phyloP scores from a whole-genome alignment of 2,329 filamentous ascomycete species.

The Botrytis hyacinthi region DNA sequence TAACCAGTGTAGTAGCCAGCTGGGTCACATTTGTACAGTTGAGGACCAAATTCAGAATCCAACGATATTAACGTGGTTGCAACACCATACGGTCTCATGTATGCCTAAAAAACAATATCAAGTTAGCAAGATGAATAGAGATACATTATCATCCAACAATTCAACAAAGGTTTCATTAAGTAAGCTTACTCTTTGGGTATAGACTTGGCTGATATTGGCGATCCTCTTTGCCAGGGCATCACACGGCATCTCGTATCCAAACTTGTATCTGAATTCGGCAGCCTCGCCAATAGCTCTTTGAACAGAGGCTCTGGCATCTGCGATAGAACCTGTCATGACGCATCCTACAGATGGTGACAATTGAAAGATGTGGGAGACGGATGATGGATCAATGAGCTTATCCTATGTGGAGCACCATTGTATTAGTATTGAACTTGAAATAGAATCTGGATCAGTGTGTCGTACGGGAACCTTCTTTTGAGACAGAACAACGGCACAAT shows the following conservation, averaged over 20 bases:
- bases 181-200: constrained; percentile 82
- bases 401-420: constrained; percentile 57
- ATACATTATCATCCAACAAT: constrained; percentile 37
- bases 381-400: constrained; percentile 97
- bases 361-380: constrained; percentile 96
- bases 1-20: constrained; percentile 98
- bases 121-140: constrained; percentile 24
- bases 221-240: constrained; percentile 94
- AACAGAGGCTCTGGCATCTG: constrained; percentile 90
- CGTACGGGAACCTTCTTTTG: constrained; percentile 99
- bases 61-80: constrained; percentile 93
- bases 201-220: constrained; percentile 99
- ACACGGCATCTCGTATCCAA: constrained; percentile 98
- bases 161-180: constrained; percentile 23
- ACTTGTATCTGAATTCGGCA: constrained; percentile 98
- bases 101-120: constrained; percentile 57
- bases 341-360: constrained; percentile 95
- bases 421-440: constrained; percentile 28
- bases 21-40: constrained; percentile 97
- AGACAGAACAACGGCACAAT: constrained; percentile 93
- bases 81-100: constrained; percentile 97
- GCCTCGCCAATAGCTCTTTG: constrained; percentile 93
- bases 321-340: constrained; percentile 98
- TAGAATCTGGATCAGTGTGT: constrained; percentile 29
- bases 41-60: constrained; percentile 87